A percentile compares a stretch with the other conserved stretches of the same genome.
phyloP scores from a whole-genome alignment of 805 yeast genomes.

The Scheffersomyces spartinae region DNA sequence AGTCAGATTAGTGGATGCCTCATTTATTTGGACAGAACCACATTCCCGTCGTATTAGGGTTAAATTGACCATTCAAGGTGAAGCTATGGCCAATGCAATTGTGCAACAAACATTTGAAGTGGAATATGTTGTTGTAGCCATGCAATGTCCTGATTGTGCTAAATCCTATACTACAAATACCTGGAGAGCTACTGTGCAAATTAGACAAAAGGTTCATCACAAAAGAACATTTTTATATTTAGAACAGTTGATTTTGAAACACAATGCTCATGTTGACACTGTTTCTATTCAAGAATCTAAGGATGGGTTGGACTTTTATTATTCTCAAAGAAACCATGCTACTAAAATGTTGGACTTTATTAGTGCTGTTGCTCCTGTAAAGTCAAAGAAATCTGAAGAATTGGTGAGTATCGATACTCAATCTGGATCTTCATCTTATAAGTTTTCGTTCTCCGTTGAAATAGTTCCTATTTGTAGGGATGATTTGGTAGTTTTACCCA shows the following conservation, averaged over 20 bases:
- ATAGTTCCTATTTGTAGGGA: constrained; percentile 95
- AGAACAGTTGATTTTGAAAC: constrained; percentile 89
- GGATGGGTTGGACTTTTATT: constrained; percentile 93
- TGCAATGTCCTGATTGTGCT: constrained; percentile 99
- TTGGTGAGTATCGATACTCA: constrained; percentile 87
- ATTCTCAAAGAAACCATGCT: constrained; percentile 82
- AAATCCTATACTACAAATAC: constrained; percentile 93
- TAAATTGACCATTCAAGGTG: constrained; percentile 92
- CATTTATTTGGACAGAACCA: constrained; percentile 98
- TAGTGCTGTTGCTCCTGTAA: constrained; percentile 73
- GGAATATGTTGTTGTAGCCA: constrained; percentile 84
- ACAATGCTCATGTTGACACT: constrained; percentile 89
- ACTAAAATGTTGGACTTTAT: constrained; percentile 88
- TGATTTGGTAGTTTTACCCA: constrained; percentile 86
- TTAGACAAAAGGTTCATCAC: constrained; percentile 94
- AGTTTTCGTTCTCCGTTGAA: constrained; percentile 87
- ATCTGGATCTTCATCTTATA: constrained; percentile 76
- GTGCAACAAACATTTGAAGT: constrained; percentile 93
- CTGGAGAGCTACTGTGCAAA: constrained; percentile 96
- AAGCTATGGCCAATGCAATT: constrained; percentile 83
- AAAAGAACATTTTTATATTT: constrained; percentile 92
- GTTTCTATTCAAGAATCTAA: constrained; percentile 84
- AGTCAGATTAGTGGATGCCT: constrained; percentile 83
- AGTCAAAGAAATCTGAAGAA: constrained; percentile 78
- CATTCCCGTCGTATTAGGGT: constrained; percentile 91